Evolutionary conservation across 2,329 filamentous ascomycete genomes (phyloP), one percentile per base, ranked within the genome.

Genomic region (Cercospora sp.): DNA sequence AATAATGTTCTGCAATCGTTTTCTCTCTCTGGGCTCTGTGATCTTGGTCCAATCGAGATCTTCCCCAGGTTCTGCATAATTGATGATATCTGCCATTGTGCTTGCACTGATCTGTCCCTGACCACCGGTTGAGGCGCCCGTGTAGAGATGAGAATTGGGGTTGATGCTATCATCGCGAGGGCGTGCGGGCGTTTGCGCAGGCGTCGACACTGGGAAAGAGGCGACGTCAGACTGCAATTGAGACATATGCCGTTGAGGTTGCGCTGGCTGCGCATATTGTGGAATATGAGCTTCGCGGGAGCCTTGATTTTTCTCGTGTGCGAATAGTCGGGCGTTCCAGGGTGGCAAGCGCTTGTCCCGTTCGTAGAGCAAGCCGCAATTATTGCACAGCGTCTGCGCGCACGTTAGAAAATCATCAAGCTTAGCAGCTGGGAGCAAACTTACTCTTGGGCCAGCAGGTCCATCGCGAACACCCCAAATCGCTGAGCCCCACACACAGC

Each of bases 401-500:
- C 72, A 28, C 39, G 59, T 71, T 18, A 70, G 65, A 61, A 42
- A n/a, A n/a, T 8, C 31, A 57, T 13, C 55, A 33, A 16, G 8
- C 51, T 28, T 5, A 33, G 28, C 92, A 42, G 18, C 16, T 6
- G 33, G 12, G 12, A 16, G 30, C 5, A 9, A 39, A 58, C 62
- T 64, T 45, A 64, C 62, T 80, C 92, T 90, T 71, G 91, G 87
- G 64, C 94, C 94, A 64, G 87, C 84, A 13, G 95, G 95, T 26
- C 95, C 95, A 80, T 98, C 94, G 74, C 95, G 86, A 3, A 98
- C 94, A 60, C 92, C 94, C 95, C 95, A 99, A 8, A 97, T 93
- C 30, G 93, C 91, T 60, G 90, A 90, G 16, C 94, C 95, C 89
- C 91, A 94, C 36, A 97, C 89, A 68, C 86, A 86, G 79, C 95